phyloP scores from a whole-genome alignment of 805 yeast species.

The Myxozyma vanderwaltii region DNA sequence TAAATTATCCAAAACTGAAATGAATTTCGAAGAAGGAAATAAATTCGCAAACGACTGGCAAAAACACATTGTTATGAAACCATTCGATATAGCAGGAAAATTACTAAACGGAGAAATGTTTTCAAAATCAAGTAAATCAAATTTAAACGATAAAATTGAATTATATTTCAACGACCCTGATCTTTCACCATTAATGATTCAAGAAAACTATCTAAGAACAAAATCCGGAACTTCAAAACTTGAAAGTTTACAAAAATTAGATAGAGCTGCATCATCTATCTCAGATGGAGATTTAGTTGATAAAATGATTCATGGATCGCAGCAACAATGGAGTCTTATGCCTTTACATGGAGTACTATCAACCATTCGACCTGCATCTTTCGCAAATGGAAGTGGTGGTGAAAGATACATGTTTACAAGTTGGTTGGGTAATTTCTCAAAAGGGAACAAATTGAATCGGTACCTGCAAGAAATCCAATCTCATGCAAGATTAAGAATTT shows the following conservation, averaged over 20 bases:
- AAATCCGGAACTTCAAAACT: slow-evolving; percentile 36
- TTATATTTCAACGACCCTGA: slow-evolving; percentile 93
- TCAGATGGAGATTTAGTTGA: slow-evolving; percentile 85
- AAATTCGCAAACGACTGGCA: slow-evolving; percentile 62
- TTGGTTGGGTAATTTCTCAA: slow-evolving; percentile 29
- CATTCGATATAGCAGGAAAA: slow-evolving; percentile 82
- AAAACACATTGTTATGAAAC: slow-evolving; percentile 85
- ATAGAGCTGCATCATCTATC: slow-evolving; percentile 82
- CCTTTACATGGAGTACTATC: slow-evolving; percentile 90
- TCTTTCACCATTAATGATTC: slow-evolving; percentile 92
- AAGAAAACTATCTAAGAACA: slow-evolving; percentile 82
- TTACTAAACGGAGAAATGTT: slow-evolving; percentile 64
- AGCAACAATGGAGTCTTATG: slow-evolving; percentile 56
- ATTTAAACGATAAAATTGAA: slow-evolving; percentile 79
- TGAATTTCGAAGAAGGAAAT: slow-evolving; percentile 65
- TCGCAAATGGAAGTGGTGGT: slow-evolving; percentile 63
- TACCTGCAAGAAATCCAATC: slow-evolving; percentile 84
- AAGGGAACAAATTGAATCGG: slow-evolving; percentile 61
- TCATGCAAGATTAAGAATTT: slow-evolving; percentile 78
- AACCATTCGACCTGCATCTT: slow-evolving; percentile 74
- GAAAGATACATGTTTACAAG: slow-evolving; percentile 75
- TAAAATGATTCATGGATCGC: slow-evolving; percentile 67
- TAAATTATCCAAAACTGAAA: slow-evolving; percentile 62
- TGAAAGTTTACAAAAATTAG: slow-evolving; percentile 62
- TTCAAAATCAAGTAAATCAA: slow-evolving; percentile 53